Evolutionary conservation across 1,284 basidiomycete species (phyloP), one percentile per base, ranked within the genome.

Genomic region (Vanrija sp.): DNA sequence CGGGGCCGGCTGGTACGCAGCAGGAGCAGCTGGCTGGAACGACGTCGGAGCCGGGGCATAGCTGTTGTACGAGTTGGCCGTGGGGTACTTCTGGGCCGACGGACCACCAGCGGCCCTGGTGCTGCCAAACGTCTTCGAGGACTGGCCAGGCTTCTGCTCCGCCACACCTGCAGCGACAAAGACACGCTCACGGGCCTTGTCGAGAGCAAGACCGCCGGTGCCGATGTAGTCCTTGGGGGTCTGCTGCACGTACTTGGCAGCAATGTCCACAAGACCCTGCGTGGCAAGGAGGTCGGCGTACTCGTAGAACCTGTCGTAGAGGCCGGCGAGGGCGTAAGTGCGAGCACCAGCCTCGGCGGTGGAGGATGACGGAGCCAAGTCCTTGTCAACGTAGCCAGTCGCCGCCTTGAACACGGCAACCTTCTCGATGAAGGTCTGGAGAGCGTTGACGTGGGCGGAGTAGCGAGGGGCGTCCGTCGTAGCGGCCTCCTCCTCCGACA

Each of bases 401-500:
- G 95, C 95, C 51, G 84, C 82, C 59, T 89, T 86, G 83, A 98
- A 98, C 39, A 96, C 85, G 1, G 90, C 86, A 41, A 98, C 92
- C 78, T 98, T 98, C 76, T 98, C 95, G 68, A 98, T 84, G 77
- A 98, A 95, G 0, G 87, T 87, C 75, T 98, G 93, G 31, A 98
- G 78, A 1, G 94, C 92, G 45, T 86, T 82, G 0, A 88, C 91
- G 66, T 95, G 93, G 0, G 88, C 86, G 8, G 90, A 85, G 73
- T 94, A 97, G 10, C 80, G 79, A 2, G 88, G 87, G 0, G 60
- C 51, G 7, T 60, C 48, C 1, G 66, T 45, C 7, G 62, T 51
- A 49, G 79, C 79, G 31, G 31, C 31, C 78, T 97, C 93, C 60
- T 97, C 93, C 71, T 97, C 93, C 6, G 77, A 77, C 77, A 97